Base-by-base conservation (phyloP, 768 basidiomycete species). In the Kwoniella sp. region DNA sequence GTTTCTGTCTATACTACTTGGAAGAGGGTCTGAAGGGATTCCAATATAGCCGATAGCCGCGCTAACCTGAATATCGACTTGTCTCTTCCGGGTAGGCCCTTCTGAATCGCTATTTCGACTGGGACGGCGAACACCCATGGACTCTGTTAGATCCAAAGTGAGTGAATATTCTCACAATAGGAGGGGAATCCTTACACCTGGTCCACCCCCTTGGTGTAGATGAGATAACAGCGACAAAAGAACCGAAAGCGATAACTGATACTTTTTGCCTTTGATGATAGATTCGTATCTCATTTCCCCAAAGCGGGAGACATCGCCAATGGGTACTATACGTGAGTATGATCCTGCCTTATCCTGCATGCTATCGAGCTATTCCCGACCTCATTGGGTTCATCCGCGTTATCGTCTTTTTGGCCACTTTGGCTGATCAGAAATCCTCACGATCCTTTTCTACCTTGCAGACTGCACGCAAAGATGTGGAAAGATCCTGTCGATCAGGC, bases 391-490 rank as follows among this genome's bases (percentile, higher is more conserved):
- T 23, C 17, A 11, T 52, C 50, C 50, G 13, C 9, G 50, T 12
- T 9, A 52, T 52, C 11, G 25, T 9, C n/a, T n/a, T 41, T 41
- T 41, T 9, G 20, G 11, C 9, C 38, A 41, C 38, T 41, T 9
- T 9, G 38, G 20, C 38, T 9, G 20, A 9, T 41, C 38, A 41
- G 11, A 9, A 20, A 41, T 20, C 38, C 11, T 9, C 11, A 41
- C 20, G 11, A 41, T n/a, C n/a, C n/a, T n/a, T 5, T 37, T 37
- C 31, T 25, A 22, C 22, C 31, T 22, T 26, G 7, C 37, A 65
- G 63, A 13, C 51, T 65, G 13, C 63, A 65, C 25, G 63, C 56
- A 2, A 65, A 65, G 48, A 52, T 65, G 57, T 65, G 63, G 63
- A 65, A 65, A 38, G 63, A 65, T 48, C 56, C 50, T 15, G 51